Evolutionary conservation across 495 filamentous ascomycete genomes (phyloP).

Genomic region (Podospora pseudocomata): DNA sequence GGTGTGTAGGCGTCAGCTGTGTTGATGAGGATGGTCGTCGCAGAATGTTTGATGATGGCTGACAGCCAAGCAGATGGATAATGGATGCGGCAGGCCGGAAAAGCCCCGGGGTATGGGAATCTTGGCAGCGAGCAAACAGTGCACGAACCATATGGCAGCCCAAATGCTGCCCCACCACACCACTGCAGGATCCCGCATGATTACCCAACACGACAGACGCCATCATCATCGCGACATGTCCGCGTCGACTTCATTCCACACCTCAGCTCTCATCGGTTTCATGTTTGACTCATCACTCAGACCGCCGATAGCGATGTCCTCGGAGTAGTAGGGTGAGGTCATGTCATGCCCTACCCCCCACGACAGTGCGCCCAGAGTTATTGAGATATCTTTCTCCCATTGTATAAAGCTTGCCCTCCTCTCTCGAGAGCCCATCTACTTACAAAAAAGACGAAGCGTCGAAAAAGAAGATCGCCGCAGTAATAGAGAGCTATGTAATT

Average conservation of each 20-base stretch:
- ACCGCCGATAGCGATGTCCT: no score
- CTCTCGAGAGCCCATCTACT: neutral
- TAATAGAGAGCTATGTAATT: neutral
- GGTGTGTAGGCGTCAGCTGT: no score
- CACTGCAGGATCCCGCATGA: neutral
- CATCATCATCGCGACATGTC: neutral
- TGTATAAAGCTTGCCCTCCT: neutral
- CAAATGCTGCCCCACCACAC: neutral
- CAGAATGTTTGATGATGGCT: neutral
- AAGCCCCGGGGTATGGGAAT: neutral
- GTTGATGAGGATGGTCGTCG: neutral
- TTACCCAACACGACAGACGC: neutral
- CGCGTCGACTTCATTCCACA: neutral
- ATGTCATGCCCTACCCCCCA: neutral
- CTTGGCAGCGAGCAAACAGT: neutral
- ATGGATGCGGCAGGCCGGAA: neutral
- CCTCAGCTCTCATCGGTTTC: neutral
- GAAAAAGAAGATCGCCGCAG: neutral
- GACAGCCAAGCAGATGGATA: neutral
- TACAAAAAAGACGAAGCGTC: neutral
- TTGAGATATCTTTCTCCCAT: neutral
- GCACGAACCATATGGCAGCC: neutral
- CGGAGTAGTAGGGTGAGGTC: no score
- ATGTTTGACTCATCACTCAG: no score
- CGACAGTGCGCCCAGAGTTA: neutral